These are phyloP conservation scores for Aureobasidium sp. DNA, from an alignment of 2,329 filamentous ascomycete genomes.

Conservation along the genomic window DNA sequence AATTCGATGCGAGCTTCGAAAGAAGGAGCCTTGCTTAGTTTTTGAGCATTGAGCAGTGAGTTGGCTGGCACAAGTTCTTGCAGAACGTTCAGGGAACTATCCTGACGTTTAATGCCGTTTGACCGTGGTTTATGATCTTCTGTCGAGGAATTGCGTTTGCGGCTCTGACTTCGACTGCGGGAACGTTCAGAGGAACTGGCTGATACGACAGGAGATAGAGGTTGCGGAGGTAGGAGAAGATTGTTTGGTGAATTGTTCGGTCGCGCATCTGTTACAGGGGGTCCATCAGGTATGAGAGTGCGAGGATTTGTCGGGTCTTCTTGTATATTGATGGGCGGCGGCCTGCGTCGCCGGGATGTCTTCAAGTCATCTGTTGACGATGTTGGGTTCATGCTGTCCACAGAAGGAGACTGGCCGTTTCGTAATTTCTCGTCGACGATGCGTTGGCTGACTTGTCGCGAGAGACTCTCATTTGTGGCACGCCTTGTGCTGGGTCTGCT, in stretches of 20 bases:
- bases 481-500: slow-evolving; percentile 34
- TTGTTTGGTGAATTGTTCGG: slow-evolving; percentile 1
- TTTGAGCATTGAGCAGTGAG: slow-evolving; percentile 5
- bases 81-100: slow-evolving; percentile 33
- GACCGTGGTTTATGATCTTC: slow-evolving; percentile 18
- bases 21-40: background rate
- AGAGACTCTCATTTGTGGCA: slow-evolving; percentile 19
- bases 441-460: slow-evolving; percentile 33
- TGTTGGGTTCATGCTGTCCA: slow-evolving; percentile 2
- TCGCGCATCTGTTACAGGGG: slow-evolving; percentile 12
- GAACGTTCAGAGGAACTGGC: slow-evolving; percentile 19
- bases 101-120: slow-evolving; percentile 22
- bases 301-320: slow-evolving; percentile 20
- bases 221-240: slow-evolving; percentile 20
- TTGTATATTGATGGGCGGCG: slow-evolving; percentile 17
- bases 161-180: background rate
- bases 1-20: slow-evolving; percentile 14
- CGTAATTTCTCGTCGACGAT: slow-evolving; percentile 30
- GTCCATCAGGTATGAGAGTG: slow-evolving; percentile 18
- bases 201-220: slow-evolving; percentile 24
- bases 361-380: slow-evolving; percentile 18
- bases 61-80: slow-evolving; percentile 32
- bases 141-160: background rate
- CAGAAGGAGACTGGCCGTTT: slow-evolving; percentile 19
- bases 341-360: slow-evolving; percentile 17